Evolutionary conservation across 305 asterid species (phyloP), one percentile per base, ranked within the genome.

Genomic region (Plantago lanceolata): DNA sequence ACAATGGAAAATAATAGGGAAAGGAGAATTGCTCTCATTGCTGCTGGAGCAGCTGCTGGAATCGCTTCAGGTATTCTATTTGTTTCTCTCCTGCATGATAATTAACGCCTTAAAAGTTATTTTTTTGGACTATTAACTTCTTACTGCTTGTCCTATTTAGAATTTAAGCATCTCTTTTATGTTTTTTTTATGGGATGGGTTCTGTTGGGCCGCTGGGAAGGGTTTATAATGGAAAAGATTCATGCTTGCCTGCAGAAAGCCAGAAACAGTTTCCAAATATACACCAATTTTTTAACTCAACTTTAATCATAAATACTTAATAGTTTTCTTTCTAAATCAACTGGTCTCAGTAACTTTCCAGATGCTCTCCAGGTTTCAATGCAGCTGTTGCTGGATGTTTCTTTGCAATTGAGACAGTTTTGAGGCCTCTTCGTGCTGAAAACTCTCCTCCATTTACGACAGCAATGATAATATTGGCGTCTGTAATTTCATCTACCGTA

Each of bases 41-140:
- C 99, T 65, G 95, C 99, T 64, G 99, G 99, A 48, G 99, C 99
- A 19, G 99, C 99, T 70, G 95, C 99, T 76, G 99, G 99, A 72
- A 93, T 93, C 65, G 82, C 99, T 66, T 83, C 99, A 79, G 99
- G 99, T 93, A 69, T 71, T 75, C 56, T 45, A 19, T 29, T 51
- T 69, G 48, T 69, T 68, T 69, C 35, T 63, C 59, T 63, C 35
- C n/a, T 24, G n/a, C 20, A 17, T 19, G 60, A 35, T 67, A 53
- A n/a, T 61, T 52, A 43, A 48, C 60, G 69, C 20, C 15, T 31
- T 51, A 66, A 35, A 20, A 50, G 37, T n/a, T 63, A 59, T 29
- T n/a, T n/a, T n/a, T n/a, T n/a, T 43, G 48, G n/a, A 54, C 54
- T 19, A 18, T 20, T 20, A 51, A 40, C 9, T 40, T 40, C 2